Percentiles rank a stretch among this genome's conserved stretches.
These are phyloP conservation scores for Fusarium abutilonis DNA, from an alignment of 2,329 filamentous ascomycete species.

Conservation along the genomic window DNA sequence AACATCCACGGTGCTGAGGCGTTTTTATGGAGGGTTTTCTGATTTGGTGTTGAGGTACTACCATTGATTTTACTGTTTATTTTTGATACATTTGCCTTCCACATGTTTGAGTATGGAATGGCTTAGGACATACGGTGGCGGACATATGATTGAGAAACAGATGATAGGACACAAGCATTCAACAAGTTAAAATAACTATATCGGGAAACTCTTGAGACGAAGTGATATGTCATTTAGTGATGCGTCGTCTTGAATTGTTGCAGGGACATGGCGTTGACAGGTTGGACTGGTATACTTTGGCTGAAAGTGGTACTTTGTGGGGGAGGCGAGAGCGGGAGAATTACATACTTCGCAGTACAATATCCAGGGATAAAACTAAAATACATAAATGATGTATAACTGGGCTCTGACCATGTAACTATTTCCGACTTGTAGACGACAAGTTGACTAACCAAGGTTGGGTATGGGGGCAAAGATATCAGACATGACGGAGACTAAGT, in stretches of 20 bases:
- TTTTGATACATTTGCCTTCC: slow-evolving; percentile 4
- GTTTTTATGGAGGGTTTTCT: slow-evolving; percentile 14
- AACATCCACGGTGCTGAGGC: slow-evolving; percentile 14
- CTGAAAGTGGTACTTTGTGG: background rate
- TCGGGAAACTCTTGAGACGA: background rate
- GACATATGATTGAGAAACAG: slow-evolving; percentile 14
- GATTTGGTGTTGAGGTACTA: slow-evolving; percentile 11
- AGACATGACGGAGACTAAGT: slow-evolving; percentile 13
- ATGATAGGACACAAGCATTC: slow-evolving; percentile 13
- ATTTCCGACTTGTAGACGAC: background rate
- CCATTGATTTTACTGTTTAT: background rate
- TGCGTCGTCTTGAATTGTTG: background rate
- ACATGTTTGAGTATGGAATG: slow-evolving; percentile 15
- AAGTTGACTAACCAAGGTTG: slow-evolving; percentile 9
- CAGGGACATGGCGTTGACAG: slow-evolving; percentile 4
- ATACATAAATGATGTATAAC: background rate
- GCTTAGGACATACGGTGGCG: slow-evolving; percentile 9
- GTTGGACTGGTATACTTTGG: background rate
- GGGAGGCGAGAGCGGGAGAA: slow-evolving; percentile 2
- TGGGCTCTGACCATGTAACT: background rate
- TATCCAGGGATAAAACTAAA: background rate
- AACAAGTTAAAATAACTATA: slow-evolving; percentile 5
- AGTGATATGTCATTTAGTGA: background rate
- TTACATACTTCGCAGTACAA: background rate
- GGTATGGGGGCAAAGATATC: slow-evolving; percentile 17